Evolutionary conservation across 2,329 filamentous ascomycete genomes (phyloP), one percentile per base, ranked within the genome.

Genomic region (Hypoxylon sp.): DNA sequence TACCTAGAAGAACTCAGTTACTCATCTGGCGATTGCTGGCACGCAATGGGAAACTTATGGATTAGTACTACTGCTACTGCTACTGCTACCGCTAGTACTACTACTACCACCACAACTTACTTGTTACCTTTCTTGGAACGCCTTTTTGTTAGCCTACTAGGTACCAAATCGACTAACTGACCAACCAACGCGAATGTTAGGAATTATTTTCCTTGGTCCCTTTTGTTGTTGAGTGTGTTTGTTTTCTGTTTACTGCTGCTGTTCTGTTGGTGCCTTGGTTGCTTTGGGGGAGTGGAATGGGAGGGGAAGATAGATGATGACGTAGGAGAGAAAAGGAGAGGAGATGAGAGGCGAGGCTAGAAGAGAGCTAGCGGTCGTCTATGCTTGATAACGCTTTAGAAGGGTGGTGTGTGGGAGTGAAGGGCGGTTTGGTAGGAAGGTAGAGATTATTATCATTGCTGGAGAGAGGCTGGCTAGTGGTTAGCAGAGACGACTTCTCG

Each of bases 11-110:
- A 6, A 26, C 52, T 49, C 56, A 57, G 49, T 61, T 62, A 61
- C 52, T 64, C 64, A 63, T 40, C 16, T 40, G 56, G 67, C 64
- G 64, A 61, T 67, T 65, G 64, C 64, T 63, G 67, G 64, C 64
- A 67, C 64, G 67, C 64, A 67, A 67, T 63, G 58, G 64, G 56
- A 26, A 67, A 55, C 30, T 59, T 45, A 59, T 33, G 60, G 51
- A 64, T 63, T 46, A 49, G 50, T 45, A 16, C 18, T 16, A 38
- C 36, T 14, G 18, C 36, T 16, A 36, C 33, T 38, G 2, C 33
- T 8, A 16, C 14, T 36, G 6, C 14, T 36, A 36, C 30, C 8
- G 16, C 14, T 38, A 38, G n/a, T 36, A 16, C 14, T 36, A 36
- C 30, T 12, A 38, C 14, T 38, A 38, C 33, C 5, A 7, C 33